Evolutionary conservation across 352 stramenopile species (phyloP), one percentile per base, ranked within the genome.

Genomic region (Phytopythium cucurbitacearum): DNA sequence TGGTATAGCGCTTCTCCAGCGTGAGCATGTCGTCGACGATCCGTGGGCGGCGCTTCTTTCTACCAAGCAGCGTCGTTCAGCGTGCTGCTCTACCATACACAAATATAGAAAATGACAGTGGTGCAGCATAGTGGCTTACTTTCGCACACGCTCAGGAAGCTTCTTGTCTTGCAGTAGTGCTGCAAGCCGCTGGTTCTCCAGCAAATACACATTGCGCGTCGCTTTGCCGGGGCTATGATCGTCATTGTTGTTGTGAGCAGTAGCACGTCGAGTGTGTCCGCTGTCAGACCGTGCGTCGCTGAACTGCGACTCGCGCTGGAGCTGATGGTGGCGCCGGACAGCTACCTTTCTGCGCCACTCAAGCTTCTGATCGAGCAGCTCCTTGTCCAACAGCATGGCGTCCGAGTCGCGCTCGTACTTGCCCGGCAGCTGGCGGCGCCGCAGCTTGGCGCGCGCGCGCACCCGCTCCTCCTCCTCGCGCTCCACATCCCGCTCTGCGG

Each of bases 1-100:
- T 50, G 41, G 67, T 53, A 13, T 87, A 87, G 11, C 62, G 67
- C 4, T 71, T 65, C 57, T 93, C 82, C 9, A 91, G 49, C 8
- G 72, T 36, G 32, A 93, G 60, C 77, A 93, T 81, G 51, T 93
- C 82, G 33, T 89, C 64, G 5, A 91, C 72, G 46, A 93, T 77
- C 3, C 70, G 73, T 6, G 81, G 81, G 10, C 64, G 69, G 32
- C 51, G 16, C 51, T 75, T 81, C 48, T 79, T 76, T 50, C 74
- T 91, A 37, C 3, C 12, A 10, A 10, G 1, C 21, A 28, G 21
- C 36, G 11, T 12, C 16, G 43, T 5, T 36, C 15, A 43, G 33
- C 28, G 21, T 38, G 28, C 11, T 43, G 33, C 21, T 35, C n/a
- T 21, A 11, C 33, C 36, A 32, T n/a, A 38, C 28, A 52, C 5